These are phyloP conservation scores for Curvularia spicifera DNA, from an alignment of 2,329 filamentous ascomycete genomes.

Conservation along the genomic window DNA sequence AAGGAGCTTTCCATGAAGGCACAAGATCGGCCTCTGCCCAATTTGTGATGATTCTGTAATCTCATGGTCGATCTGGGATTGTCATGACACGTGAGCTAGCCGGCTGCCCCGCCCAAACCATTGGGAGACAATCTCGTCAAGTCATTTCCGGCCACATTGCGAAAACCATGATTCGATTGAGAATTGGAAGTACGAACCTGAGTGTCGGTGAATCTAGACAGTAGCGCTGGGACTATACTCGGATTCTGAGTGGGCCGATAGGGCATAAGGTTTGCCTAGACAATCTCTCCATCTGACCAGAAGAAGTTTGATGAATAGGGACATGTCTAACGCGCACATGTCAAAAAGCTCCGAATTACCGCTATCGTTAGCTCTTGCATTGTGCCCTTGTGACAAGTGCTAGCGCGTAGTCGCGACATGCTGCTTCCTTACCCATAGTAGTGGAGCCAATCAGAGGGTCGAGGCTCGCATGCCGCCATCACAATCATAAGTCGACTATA, in stretches of 20 bases:
- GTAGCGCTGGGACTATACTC: conserved; percentile 2
- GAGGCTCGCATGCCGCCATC: background rate
- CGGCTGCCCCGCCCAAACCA: background rate
- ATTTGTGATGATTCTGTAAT: background rate
- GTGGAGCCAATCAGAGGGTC: conserved; percentile 5
- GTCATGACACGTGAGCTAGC: background rate
- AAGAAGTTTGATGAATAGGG: conserved; percentile 3
- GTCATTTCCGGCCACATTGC: background rate
- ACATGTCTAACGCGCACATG: background rate
- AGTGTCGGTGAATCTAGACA: background rate
- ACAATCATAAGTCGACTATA: conserved; percentile 12
- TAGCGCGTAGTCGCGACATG: conserved; percentile 11
- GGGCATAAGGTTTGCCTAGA: conserved; percentile 14
- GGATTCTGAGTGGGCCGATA: conserved; percentile 3
- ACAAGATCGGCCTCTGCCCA: background rate
- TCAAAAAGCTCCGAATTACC: conserved; percentile 8
- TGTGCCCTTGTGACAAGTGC: conserved; percentile 8
- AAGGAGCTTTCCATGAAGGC: background rate
- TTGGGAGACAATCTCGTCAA: background rate
- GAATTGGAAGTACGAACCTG: background rate
- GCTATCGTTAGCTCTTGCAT: conserved; percentile 4
- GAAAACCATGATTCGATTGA: background rate
- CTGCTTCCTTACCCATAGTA: background rate
- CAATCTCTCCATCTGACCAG: background rate
- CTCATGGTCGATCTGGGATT: background rate